Evolutionary conservation across 106 monocot species (phyloP).

Genomic region (Cymbidium sinense): DNA sequence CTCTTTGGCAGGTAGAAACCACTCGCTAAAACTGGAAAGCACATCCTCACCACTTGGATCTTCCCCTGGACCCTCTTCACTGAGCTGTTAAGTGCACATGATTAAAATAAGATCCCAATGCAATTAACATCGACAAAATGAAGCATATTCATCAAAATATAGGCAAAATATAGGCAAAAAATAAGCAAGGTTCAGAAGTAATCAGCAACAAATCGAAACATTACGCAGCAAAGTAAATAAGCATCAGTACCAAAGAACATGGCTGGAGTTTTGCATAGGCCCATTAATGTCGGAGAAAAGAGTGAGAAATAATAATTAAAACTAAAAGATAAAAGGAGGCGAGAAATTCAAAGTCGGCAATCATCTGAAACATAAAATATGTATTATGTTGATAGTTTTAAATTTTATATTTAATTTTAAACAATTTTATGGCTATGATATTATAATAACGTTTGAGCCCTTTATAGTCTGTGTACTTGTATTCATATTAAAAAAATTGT

Average conservation of each 20-base stretch:
- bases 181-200: not conserved
- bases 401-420: too few relatives aligned
- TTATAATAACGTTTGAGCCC: too few relatives aligned
- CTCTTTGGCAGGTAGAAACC: slow-evolving; percentile 84
- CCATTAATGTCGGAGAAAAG: not conserved
- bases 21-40: slow-evolving; percentile 93
- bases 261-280: not conserved
- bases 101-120: not conserved
- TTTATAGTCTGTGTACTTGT: too few relatives aligned
- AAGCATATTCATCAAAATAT: not conserved
- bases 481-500: too few relatives aligned
- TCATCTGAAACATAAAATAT: not conserved
- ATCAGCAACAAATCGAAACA: not conserved
- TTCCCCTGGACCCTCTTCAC: slow-evolving; percentile 95
- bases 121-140: not conserved
- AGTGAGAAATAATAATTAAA: not conserved
- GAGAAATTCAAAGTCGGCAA: not conserved
- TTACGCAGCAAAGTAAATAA: not conserved
- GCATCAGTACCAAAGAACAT: not conserved
- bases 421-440: too few relatives aligned
- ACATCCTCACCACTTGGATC: slow-evolving; percentile 77
- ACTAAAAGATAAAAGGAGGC: not conserved
- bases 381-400: not conserved
- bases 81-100: slow-evolving; percentile 41
- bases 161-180: not conserved